Conservation (phyloP, 2,329 filamentous ascomycete genomes). For the Apiospora koreana region DNA sequence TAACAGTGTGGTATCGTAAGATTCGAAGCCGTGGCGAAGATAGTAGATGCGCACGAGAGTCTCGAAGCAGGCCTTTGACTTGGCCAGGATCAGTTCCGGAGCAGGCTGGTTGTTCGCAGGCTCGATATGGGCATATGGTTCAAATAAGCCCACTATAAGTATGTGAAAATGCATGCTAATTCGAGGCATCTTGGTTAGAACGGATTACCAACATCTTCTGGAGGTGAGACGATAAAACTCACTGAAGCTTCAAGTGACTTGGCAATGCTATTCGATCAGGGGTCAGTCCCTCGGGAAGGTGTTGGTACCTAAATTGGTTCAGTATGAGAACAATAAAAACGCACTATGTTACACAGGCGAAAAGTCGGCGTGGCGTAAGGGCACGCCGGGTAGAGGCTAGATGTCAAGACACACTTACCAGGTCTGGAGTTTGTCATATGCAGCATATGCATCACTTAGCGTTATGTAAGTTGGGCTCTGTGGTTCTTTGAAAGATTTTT, state of each 20-base stretch:
- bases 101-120: constrained; percentile 14
- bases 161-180: constrained; percentile 38
- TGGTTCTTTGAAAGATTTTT: constrained; percentile 13
- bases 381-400: background rate
- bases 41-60: constrained; percentile 33
- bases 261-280: constrained; percentile 34
- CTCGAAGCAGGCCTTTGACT: constrained; percentile 26
- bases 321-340: background rate
- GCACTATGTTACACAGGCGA: background rate
- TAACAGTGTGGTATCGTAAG: constrained; percentile 21
- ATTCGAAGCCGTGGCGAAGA: constrained; percentile 32
- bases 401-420: constrained; percentile 29
- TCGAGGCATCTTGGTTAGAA: background rate
- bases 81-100: constrained; percentile 18
- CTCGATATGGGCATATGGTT: constrained; percentile 21
- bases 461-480: constrained; percentile 17
- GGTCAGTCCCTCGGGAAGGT: constrained; percentile 26
- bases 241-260: constrained; percentile 39
- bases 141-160: constrained; percentile 36
- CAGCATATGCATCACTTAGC: constrained; percentile 22
- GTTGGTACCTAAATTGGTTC: background rate
- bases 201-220: background rate
- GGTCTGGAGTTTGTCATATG: constrained; percentile 20
- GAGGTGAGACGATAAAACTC: constrained; percentile 18
- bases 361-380: background rate